A percentile compares a stretch with the other conserved stretches of the same genome.
Conservation (phyloP, 2,329 filamentous ascomycete species). For the Cordyceps tenuipes region DNA sequence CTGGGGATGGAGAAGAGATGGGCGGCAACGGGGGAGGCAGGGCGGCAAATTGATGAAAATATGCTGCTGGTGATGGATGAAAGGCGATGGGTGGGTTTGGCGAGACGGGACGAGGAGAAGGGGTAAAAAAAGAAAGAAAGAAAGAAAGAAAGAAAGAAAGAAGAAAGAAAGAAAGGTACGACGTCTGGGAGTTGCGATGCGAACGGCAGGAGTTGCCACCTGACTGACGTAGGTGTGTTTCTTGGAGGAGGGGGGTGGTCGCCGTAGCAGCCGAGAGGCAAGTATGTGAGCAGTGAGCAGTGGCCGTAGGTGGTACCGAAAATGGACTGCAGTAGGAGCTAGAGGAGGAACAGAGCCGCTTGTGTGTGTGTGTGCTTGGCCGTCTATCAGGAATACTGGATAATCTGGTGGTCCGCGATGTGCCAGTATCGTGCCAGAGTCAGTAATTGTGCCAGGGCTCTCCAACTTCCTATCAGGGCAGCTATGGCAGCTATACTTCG, state of each 20-base stretch:
- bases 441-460: too few species aligned
- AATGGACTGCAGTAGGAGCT: background rate
- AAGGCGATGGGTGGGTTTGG: background rate
- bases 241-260: background rate
- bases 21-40: background rate
- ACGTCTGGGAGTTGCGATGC: constrained; percentile 8
- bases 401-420: background rate
- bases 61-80: constrained; percentile 8
- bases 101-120: background rate
- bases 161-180: background rate
- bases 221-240: constrained; percentile 7
- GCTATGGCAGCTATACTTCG: too few species aligned
- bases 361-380: background rate
- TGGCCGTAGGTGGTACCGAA: background rate
- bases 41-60: constrained; percentile 8
- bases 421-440: too few species aligned
- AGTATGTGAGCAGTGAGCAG: background rate
- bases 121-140: too few species aligned
- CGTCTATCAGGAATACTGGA: background rate
- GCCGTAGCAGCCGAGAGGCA: constrained; percentile 2
- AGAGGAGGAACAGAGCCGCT: background rate
- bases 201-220: constrained; percentile 12
- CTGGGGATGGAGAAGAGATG: background rate
- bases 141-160: too few species aligned
- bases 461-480: too few species aligned